phyloP scores from a whole-genome alignment of 495 filamentous ascomycete species.

The Schizothecium vesticola region DNA sequence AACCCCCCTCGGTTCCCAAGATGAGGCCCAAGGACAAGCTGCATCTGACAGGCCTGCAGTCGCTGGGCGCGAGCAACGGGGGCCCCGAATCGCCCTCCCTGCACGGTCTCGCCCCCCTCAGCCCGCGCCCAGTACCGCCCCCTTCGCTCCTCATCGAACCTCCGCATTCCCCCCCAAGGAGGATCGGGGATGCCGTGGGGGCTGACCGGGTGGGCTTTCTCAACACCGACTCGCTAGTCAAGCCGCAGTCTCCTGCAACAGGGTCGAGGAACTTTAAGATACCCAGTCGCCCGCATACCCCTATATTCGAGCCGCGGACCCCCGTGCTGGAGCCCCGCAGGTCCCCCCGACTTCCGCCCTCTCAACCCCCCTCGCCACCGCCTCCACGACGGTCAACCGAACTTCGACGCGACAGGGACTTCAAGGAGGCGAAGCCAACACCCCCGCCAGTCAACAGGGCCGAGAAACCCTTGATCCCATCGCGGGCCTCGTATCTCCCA shows the following conservation, averaged over 20 bases:
- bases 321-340: slow-evolving; percentile 6
- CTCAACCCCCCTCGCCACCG: slow-evolving; percentile 49
- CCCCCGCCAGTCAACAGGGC: slow-evolving; percentile 72
- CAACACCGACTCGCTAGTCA: slow-evolving; percentile 43
- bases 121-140: slow-evolving; percentile 52
- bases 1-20: slow-evolving; percentile 48
- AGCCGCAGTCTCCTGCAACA: slow-evolving; percentile 45
- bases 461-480: slow-evolving; percentile 68
- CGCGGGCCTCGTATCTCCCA: slow-evolving; percentile 22
- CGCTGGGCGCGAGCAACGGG: slow-evolving; percentile 15
- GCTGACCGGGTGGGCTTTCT: slow-evolving; percentile 38
- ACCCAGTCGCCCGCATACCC: slow-evolving; percentile 48
- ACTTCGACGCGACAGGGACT: slow-evolving; percentile 38
- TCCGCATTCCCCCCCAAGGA: slow-evolving; percentile 66
- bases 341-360: slow-evolving; percentile 37
- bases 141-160: slow-evolving; percentile 70
- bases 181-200: slow-evolving; percentile 30
- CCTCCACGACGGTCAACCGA: slow-evolving; percentile 51
- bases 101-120: slow-evolving; percentile 29
- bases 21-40: slow-evolving; percentile 37
- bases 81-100: slow-evolving; percentile 25
- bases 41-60: slow-evolving; percentile 20
- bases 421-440: slow-evolving; percentile 31
- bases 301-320: slow-evolving; percentile 32
- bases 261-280: slow-evolving; percentile 48